A percentile compares a stretch with the other conserved stretches of the same genome.
These are phyloP conservation scores for Golubevia pallescens DNA, from an alignment of 1,284 basidiomycete species.

Conservation along the genomic window DNA sequence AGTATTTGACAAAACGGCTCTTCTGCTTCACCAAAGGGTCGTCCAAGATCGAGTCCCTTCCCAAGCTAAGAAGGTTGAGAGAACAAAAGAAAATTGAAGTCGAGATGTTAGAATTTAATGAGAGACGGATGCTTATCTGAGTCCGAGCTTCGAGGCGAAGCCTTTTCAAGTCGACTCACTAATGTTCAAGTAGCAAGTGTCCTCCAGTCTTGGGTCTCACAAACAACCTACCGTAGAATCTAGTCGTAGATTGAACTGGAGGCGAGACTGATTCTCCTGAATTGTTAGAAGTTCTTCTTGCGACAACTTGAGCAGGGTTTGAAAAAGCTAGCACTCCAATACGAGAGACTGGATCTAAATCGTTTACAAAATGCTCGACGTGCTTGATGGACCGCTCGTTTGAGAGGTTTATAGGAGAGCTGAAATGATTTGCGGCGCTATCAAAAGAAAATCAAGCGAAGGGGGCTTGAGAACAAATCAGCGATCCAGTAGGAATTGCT, in stretches of 20 bases:
- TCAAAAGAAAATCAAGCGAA: background rate
- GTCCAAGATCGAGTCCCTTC: too few species aligned
- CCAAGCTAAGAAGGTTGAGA: too few species aligned
- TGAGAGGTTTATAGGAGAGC: background rate
- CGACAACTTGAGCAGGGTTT: background rate
- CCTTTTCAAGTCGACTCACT: too few species aligned
- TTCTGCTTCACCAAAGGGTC: too few species aligned
- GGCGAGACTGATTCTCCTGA: background rate
- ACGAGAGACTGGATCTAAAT: background rate
- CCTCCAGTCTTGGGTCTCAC: background rate
- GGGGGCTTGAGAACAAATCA: background rate
- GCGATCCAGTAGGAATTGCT: background rate
- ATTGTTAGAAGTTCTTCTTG: background rate
- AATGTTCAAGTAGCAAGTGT: background rate
- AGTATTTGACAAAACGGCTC: too few species aligned
- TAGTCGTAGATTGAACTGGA: background rate
- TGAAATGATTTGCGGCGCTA: background rate
- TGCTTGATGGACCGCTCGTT: background rate
- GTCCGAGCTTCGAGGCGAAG: too few species aligned
- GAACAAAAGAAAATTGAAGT: too few species aligned
- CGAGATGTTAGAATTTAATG: too few species aligned
- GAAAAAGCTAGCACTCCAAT: background rate
- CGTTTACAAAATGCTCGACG: background rate
- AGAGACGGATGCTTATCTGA: too few species aligned
- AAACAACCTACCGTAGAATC: background rate